These are phyloP conservation scores for Solanum appendiculatum DNA, from an alignment of 257 asterid genomes.

Conservation along the genomic window DNA sequence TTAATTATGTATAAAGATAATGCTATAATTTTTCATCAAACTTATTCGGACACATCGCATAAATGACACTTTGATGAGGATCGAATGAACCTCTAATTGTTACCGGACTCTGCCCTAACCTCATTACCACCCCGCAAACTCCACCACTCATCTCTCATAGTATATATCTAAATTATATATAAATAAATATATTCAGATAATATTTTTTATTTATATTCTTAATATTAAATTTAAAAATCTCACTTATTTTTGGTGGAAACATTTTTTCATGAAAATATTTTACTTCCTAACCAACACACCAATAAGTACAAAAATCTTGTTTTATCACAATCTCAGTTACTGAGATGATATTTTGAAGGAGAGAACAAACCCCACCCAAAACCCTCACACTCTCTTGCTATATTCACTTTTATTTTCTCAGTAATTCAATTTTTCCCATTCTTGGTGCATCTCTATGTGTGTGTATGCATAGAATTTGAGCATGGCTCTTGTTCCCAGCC, in stretches of 20 bases:
- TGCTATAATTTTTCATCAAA: not conserved
- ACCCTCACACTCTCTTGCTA: not conserved
- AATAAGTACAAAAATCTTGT: not conserved
- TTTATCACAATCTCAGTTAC: not conserved
- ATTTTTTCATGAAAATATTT: not conserved
- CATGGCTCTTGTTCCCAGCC: slow-evolving; percentile 49
- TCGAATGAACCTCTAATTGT: no score
- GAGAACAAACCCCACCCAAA: not conserved
- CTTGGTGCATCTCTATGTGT: not conserved
- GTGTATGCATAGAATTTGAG: slow-evolving; percentile 8
- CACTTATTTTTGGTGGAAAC: no score
- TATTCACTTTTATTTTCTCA: not conserved
- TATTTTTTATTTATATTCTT: no score
- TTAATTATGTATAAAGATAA: not conserved
- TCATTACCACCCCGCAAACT: not conserved
- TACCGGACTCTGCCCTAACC: no score
- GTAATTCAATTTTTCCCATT: not conserved
- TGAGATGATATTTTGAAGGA: not conserved
- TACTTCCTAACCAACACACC: not conserved
- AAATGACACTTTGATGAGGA: no score
- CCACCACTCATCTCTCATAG: not conserved
- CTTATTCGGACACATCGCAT: no score
- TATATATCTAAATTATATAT: no score
- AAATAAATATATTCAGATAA: no score
- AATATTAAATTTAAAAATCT: no score